Evolutionary conservation across 2,329 filamentous ascomycete species (phyloP).

Genomic region (Colletotrichum chrysophilum): DNA sequence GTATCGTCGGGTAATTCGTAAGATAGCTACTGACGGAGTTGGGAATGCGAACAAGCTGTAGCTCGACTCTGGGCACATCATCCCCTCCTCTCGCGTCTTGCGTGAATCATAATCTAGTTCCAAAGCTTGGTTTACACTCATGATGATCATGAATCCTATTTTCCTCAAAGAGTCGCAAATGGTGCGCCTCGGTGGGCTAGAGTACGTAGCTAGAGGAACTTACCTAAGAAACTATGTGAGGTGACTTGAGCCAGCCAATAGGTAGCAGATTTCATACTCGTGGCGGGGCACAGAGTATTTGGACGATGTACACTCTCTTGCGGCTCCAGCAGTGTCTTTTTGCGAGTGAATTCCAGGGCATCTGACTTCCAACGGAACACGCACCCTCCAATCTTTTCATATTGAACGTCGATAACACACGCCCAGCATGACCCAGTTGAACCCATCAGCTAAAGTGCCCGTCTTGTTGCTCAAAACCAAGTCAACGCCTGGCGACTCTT

Average conservation of each 20-base stretch:
- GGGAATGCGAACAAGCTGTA: background rate
- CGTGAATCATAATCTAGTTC: background rate
- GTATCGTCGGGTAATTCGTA: background rate
- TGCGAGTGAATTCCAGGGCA: background rate
- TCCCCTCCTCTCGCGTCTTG: background rate
- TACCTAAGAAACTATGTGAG: slow-evolving; percentile 5
- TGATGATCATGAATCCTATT: background rate
- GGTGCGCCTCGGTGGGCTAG: background rate
- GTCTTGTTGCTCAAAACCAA: slow-evolving; percentile 80
- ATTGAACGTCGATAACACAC: background rate
- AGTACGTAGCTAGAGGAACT: background rate
- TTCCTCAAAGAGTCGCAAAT: background rate
- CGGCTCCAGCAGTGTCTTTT: background rate
- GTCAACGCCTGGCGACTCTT: slow-evolving; percentile 73
- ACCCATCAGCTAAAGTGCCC: slow-evolving; percentile 43
- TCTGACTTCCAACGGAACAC: background rate
- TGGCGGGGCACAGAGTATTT: background rate
- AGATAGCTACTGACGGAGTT: background rate
- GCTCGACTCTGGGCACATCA: background rate
- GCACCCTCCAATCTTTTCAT: background rate
- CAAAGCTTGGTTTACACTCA: background rate
- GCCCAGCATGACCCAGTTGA: slow-evolving; percentile 9
- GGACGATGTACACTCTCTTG: background rate
- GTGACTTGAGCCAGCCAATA: background rate
- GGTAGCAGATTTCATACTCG: background rate